Conservation (phyloP, 495 filamentous ascomycete genomes). For the Aspergillus campestris region DNA sequence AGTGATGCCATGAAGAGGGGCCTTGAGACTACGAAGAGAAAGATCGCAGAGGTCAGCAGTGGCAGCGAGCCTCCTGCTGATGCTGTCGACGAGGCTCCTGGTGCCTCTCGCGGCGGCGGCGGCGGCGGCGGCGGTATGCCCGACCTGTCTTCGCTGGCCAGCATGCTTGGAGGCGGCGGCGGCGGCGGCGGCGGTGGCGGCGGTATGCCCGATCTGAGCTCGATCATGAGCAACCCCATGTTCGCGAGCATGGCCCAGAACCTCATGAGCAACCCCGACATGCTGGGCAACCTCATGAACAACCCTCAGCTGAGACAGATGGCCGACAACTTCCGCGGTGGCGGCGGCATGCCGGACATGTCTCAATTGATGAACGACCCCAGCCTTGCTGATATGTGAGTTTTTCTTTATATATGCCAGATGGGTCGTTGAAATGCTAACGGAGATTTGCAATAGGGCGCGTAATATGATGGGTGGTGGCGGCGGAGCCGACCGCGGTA, state of each 20-base stretch:
- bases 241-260: constrained; percentile 93
- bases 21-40: constrained; percentile 78
- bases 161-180: constrained; percentile 59
- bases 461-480: constrained; percentile 68
- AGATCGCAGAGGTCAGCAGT: constrained; percentile 61
- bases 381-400: constrained; percentile 87
- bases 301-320: constrained; percentile 83
- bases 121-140: constrained; percentile 73
- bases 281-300: constrained; percentile 83
- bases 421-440: constrained; percentile 1
- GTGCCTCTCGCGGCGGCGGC: constrained; percentile 44
- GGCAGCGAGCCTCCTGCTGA: constrained; percentile 43
- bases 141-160: constrained; percentile 62
- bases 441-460: constrained; percentile 45
- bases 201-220: constrained; percentile 77
- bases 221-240: constrained; percentile 96
- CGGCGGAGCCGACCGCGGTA: constrained; percentile 30
- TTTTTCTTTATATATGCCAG: constrained; percentile 4
- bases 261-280: constrained; percentile 89
- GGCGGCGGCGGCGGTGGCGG: constrained; percentile 60
- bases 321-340: constrained; percentile 48
- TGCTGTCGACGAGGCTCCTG: constrained; percentile 38
- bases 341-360: constrained; percentile 75
- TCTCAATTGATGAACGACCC: constrained; percentile 81
- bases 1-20: constrained; percentile 80